Evolutionary conservation across 2,329 filamentous ascomycete genomes (phyloP).

Genomic region (Stagonosporopsis rhizophila): DNA sequence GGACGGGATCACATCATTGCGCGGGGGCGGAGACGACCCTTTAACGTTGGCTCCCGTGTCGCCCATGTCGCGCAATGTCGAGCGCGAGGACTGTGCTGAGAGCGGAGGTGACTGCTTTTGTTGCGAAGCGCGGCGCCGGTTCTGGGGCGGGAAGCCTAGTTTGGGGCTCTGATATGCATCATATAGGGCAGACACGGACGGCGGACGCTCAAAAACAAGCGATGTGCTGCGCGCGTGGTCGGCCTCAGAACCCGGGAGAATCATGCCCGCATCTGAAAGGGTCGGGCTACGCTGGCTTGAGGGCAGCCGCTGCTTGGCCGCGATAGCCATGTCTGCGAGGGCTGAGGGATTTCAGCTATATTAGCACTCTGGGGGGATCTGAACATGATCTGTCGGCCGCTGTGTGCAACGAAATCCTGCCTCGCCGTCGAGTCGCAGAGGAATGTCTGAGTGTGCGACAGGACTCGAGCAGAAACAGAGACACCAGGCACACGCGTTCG

Average conservation of each 20-base stretch:
- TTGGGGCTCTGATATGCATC: conserved; percentile 33
- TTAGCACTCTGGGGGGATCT: conserved; percentile 27
- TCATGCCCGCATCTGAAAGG: conserved; percentile 93
- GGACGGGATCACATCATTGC: conserved; percentile 40
- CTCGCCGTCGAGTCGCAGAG: conserved; percentile 8
- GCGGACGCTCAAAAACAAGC: conserved; percentile 58
- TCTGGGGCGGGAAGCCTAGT: conserved; percentile 39
- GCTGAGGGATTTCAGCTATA: conserved; percentile 26
- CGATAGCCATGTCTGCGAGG: conserved; percentile 32
- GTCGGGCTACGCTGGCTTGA: conserved; percentile 63
- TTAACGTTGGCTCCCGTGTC: conserved; percentile 27
- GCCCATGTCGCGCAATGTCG: conserved; percentile 44
- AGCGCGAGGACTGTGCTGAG: conserved; percentile 45
- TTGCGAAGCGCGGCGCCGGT: conserved; percentile 40
- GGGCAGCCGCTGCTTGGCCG: conserved; percentile 27
- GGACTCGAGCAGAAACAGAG: conserved; percentile 10
- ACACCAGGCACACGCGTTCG: conserved; percentile 17
- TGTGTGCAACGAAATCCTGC: conserved; percentile 7
- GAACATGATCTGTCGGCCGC: conserved; percentile 26
- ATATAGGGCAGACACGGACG: conserved; percentile 48
- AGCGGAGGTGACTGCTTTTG: conserved; percentile 41
- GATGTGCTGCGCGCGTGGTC: conserved; percentile 54
- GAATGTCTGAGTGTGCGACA: conserved; percentile 16
- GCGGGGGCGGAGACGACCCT: conserved; percentile 17
- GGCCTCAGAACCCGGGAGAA: conserved; percentile 69